These are phyloP conservation scores for Verticillium tricorpus DNA, from an alignment of 2,329 filamentous ascomycete species.

Conservation along the genomic window DNA sequence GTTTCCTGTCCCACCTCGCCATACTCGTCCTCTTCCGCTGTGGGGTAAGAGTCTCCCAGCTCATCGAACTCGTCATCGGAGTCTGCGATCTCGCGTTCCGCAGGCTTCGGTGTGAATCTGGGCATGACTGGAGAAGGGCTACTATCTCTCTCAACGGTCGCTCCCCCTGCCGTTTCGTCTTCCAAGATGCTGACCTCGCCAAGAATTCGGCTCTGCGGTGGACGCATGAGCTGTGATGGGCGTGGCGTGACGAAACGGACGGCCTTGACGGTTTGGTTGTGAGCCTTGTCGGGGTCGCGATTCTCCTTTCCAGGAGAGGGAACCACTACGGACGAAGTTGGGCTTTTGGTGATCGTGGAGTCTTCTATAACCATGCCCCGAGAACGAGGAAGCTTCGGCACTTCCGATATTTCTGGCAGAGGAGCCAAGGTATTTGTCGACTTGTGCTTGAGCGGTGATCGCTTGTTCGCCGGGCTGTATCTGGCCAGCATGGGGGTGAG, in stretches of 20 bases:
- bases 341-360: conserved; percentile 25
- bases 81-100: conserved; percentile 40
- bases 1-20: conserved; percentile 13
- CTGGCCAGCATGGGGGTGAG: conserved; percentile 34
- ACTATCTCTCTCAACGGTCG: not conserved
- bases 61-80: conserved; percentile 37
- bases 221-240: not conserved
- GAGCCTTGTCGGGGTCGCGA: conserved; percentile 13
- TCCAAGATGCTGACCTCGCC: not conserved
- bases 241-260: conserved; percentile 11
- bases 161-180: not conserved
- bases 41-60: not conserved
- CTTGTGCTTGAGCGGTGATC: conserved; percentile 34
- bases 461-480: conserved; percentile 27
- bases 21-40: conserved; percentile 2
- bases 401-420: conserved; percentile 4
- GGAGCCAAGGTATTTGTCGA: conserved; percentile 19
- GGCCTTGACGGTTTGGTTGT: conserved; percentile 15
- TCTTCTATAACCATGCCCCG: conserved; percentile 35
- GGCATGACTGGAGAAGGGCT: conserved; percentile 8
- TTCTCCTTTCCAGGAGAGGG: not conserved
- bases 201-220: conserved; percentile 6
- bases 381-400: conserved; percentile 20
- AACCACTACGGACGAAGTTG: conserved; percentile 13
- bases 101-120: conserved; percentile 3